phyloP scores from a whole-genome alignment of 2,329 filamentous ascomycete genomes.

The Penicillium brasilianum region DNA sequence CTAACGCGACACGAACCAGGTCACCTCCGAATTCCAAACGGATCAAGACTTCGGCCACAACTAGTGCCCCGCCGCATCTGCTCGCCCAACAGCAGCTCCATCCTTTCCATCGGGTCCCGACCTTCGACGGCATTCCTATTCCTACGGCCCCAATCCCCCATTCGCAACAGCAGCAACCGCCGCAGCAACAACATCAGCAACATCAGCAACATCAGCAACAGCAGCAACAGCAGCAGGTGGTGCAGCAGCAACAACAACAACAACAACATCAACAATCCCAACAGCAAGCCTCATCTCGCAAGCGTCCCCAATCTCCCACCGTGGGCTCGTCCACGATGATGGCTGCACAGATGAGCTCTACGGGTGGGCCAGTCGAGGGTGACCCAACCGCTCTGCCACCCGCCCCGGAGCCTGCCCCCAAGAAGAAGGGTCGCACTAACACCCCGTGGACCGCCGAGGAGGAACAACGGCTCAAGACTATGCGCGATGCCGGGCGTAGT shows the following conservation, averaged over 20 bases:
- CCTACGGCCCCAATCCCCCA: slow-evolving; percentile 40
- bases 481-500: slow-evolving; percentile 90
- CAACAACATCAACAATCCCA: slow-evolving; percentile 32
- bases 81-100: slow-evolving; percentile 46
- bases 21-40: slow-evolving; percentile 50
- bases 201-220: too few relatives aligned
- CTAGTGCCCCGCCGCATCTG: slow-evolving; percentile 43
- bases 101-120: slow-evolving; percentile 41
- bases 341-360: slow-evolving; percentile 37
- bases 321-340: slow-evolving; percentile 44
- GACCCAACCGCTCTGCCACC: slow-evolving; percentile 31
- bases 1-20: slow-evolving; percentile 29
- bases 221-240: slow-evolving; percentile 12
- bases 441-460: slow-evolving; percentile 97
- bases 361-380: slow-evolving; percentile 38
- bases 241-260: slow-evolving; percentile 17
- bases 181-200: slow-evolving; percentile 9
- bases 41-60: slow-evolving; percentile 47
- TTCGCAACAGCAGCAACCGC: slow-evolving; percentile 33
- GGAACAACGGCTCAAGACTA: slow-evolving; percentile 87
- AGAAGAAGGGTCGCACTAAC: slow-evolving; percentile 96
- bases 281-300: slow-evolving; percentile 40
- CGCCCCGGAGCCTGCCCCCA: slow-evolving; percentile 40
- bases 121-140: slow-evolving; percentile 49
- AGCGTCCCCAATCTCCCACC: slow-evolving; percentile 50